Conservation (phyloP, 176 grass and related monocot species). For the Lolium perenne region DNA sequence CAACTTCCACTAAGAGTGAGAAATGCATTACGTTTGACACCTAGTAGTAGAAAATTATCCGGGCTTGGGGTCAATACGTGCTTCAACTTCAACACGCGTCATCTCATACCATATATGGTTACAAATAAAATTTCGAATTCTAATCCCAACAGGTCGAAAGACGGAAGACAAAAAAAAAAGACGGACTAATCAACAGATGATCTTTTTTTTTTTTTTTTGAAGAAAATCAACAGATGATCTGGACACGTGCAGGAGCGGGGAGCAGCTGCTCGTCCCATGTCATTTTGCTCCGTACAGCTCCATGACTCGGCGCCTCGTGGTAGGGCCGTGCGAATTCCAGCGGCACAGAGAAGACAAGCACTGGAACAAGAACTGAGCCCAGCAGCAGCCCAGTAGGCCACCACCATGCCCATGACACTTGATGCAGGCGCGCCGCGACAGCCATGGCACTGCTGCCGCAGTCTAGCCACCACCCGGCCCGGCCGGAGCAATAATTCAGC, state of each 20-base stretch:
- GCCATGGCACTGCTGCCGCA: slow-evolving; percentile 10
- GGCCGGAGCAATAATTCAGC: slow-evolving; percentile 36
- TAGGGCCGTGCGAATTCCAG: slow-evolving; percentile 49
- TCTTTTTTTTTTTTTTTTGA: too few relatives aligned
- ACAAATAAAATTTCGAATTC: neutral
- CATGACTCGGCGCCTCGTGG: slow-evolving; percentile 43
- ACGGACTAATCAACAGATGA: neutral
- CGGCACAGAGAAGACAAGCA: neutral
- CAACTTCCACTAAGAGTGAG: too few relatives aligned
- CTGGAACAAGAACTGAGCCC: neutral
- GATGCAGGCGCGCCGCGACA: slow-evolving; percentile 27
- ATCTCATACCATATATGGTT: neutral
- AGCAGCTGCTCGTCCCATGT: neutral
- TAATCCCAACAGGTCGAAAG: neutral
- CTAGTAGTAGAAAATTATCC: neutral
- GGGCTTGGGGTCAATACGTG: neutral
- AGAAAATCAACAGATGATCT: neutral
- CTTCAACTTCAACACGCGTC: neutral
- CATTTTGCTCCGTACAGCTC: slow-evolving; percentile 16
- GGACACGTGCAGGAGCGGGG: slow-evolving; percentile 25
- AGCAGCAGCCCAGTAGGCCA: slow-evolving; percentile 30
- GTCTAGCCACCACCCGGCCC: neutral
- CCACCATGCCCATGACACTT: slow-evolving; percentile 34
- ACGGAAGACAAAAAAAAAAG: neutral
- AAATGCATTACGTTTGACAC: neutral